Conservation (phyloP, 75 land plant genomes). For the Chamaecyparis obtusa region DNA sequence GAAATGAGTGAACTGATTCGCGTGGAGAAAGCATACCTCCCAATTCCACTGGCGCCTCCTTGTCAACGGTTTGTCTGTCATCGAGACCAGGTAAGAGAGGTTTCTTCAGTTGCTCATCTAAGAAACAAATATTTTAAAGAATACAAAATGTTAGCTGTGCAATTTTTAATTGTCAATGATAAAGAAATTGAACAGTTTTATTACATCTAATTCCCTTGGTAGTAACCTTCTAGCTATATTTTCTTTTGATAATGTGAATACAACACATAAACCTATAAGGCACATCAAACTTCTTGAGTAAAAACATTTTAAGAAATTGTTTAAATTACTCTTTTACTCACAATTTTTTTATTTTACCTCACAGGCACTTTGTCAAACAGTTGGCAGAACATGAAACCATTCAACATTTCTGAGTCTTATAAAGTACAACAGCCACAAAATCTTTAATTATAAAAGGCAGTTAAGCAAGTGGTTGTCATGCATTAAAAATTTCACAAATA, state of each 20-base stretch:
- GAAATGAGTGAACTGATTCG: background rate
- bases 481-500: too few relatives aligned
- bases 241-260: background rate
- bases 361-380: too few relatives aligned
- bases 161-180: background rate
- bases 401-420: too few relatives aligned
- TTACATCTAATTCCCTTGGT: background rate
- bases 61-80: background rate
- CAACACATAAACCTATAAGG: background rate
- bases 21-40: background rate
- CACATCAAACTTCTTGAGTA: background rate
- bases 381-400: too few relatives aligned
- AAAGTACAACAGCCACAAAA: too few relatives aligned
- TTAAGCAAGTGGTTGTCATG: too few relatives aligned
- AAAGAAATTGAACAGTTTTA: background rate
- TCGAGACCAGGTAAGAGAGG: background rate
- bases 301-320: background rate
- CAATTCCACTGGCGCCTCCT: background rate
- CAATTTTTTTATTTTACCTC: too few relatives aligned
- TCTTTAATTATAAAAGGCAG: too few relatives aligned
- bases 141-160: background rate
- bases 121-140: background rate
- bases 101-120: background rate
- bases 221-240: background rate
- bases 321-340: background rate